Evolutionary conservation across 129 eudicot species (phyloP).

Genomic region (Oenanthe sinensis): DNA sequence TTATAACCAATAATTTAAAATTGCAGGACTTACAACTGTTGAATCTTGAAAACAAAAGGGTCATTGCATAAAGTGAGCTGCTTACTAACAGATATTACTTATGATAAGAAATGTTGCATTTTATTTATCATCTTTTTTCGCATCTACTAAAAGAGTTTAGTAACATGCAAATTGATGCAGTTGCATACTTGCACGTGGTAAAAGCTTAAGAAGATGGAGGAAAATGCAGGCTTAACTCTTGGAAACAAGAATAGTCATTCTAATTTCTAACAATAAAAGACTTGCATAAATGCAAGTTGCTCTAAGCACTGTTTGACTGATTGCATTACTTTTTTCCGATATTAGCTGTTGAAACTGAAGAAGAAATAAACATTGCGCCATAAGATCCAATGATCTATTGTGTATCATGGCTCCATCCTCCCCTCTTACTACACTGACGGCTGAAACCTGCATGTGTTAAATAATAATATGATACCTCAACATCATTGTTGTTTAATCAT

Average conservation of each 20-base stretch:
- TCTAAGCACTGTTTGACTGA: not conserved
- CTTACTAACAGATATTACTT: not conserved
- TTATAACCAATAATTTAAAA: too few relatives aligned
- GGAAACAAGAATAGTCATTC: not conserved
- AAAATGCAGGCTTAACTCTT: not conserved
- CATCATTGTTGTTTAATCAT: not conserved
- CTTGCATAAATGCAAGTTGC: not conserved
- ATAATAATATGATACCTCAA: not conserved
- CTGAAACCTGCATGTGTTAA: not conserved
- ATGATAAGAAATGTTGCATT: not conserved
- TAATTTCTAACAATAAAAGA: not conserved
- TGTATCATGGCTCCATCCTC: not conserved
- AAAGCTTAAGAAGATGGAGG: too few relatives aligned
- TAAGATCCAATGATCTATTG: not conserved
- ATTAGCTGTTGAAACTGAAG: too few relatives aligned
- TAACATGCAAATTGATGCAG: not conserved
- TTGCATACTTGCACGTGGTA: not conserved
- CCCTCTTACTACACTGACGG: not conserved
- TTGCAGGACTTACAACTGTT: not conserved
- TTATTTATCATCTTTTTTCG: too few relatives aligned
- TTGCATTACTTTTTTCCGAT: not conserved
- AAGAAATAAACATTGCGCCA: not conserved
- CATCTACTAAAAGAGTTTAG: not conserved
- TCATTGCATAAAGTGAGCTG: too few relatives aligned
- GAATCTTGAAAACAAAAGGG: not conserved